Evolutionary conservation across 352 stramenopile species (phyloP), one percentile per base, ranked within the genome.

Genomic region (Aphanomyces euteiches): DNA sequence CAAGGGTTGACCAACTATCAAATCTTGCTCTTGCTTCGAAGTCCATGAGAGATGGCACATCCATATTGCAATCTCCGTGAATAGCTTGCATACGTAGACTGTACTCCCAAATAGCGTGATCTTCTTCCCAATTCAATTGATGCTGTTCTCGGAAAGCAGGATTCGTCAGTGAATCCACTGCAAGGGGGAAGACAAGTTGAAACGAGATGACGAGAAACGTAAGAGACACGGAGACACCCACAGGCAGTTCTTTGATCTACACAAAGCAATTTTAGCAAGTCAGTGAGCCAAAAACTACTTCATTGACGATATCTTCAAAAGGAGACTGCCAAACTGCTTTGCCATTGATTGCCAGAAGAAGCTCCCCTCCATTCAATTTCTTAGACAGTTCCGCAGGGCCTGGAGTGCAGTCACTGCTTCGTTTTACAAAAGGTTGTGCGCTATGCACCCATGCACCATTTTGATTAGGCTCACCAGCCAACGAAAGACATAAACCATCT

Each of bases 391-490:
- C 84, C 0, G 87, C 87, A 5, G 87, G 84, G 1, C 87, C 87
- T 15, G 89, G 40, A 0, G 75, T 75, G 10, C 83, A 78, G 69
- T 88, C 77, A 34, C 56, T 40, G 2, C 74, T 63, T 47, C 78
- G 79, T 2, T 73, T 77, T 17, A 83, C 91, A 56, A 93, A 93
- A 60, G 80, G 87, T 56, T 78, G 83, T 34, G 92, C 85, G 34
- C 81, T 92, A 40, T 84, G 85, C 58, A 95, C 85, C 87, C 87
- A 95, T 8, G 85, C 85, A 5, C 87, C 87, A 17, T 77, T 87
- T 8, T 87, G 87, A 12, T 80, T 78, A 13, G 83, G 83, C 19
- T 87, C 82, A 2, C 87, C 87, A 3, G 87, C 89, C 0, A 95
- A 72, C 17, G 87, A 95, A 6, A 95, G 75, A 72, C 87, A 93